Base-by-base conservation (phyloP, 441 rosid genomes). In the Croton setiger region DNA sequence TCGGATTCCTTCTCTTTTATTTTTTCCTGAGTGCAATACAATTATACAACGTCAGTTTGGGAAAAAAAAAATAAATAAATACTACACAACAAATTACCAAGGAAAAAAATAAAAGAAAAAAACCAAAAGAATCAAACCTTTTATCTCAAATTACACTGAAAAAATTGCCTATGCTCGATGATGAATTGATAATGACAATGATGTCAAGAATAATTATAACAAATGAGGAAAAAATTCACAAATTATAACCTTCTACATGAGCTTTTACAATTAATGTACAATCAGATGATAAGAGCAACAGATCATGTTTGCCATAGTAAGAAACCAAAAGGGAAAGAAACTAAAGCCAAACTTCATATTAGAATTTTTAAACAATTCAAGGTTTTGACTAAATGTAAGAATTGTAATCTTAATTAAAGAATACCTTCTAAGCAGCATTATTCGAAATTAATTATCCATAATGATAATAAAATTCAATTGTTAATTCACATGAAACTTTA, bases 1-100 rank as follows among this genome's bases (percentile, higher is more conserved):
- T 89, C 87, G 71, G 81, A 71, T 66, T 89, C 91, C 80, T 82
- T 89, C 69, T 69, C 85, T 78, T 80, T 88, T 82, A 89, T 59
- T 70, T 84, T 88, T 61, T 79, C 92, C 99, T 96, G 79, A 36
- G 18, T 33, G 14, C 74, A 63, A 67, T 67, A 45, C 45, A 52
- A 76, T 54, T 21, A 67, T 67, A 45, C 49, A 52, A 76, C 49
- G 21, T 14, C 7, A 15, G 5, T 18, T 62, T 63, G 33, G 35
- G 68, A 76, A 70, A 63, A 66, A 37, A 27, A 27, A 27, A 27
- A 27, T 2, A 39, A 2, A 59, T 44, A 5, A 54, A 66, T 55
- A 43, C 43, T 52, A 49, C 41, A 15, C 27, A 15, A 27, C 7
- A 67, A 36, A 63, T 56, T 31, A 66, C 45, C 48, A 43, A 64